Evolutionary conservation across 305 asterid genomes (phyloP), one percentile per base, ranked within the genome.

Genomic region (Caryopteris hybrid): DNA sequence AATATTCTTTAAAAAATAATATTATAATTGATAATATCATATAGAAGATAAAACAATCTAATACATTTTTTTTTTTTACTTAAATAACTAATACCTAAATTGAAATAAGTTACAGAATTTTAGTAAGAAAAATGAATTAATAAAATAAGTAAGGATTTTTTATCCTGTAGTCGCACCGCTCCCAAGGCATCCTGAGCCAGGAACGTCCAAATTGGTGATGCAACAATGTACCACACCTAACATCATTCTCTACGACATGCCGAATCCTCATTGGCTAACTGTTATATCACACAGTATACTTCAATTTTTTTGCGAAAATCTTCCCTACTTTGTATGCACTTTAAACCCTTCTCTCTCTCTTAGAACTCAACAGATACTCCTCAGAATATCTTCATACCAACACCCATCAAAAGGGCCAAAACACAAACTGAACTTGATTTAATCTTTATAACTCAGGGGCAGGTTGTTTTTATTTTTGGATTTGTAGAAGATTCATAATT

Each of bases 121-220:
- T n/a, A n/a, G n/a, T n/a, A n/a, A n/a, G 36, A n/a, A 38, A 57
- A 64, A 18, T 13, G 23, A 17, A 13, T 2, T 25, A 43, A 42
- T 48, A 60, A 3, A 52, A 53, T 11, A 51, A 27, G 23, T 2
- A 39, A 53, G 61, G 68, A 20, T 36, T 5, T 54, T 16, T 41
- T 74, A 31, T 8, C 34, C 55, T 76, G 77, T 48, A 42, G 1
- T 1, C 39, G 77, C 81, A 67, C 52, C 72, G 57, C 27, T 17
- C 58, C 57, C 43, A 25, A 68, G 56, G 53, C 73, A 70, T 73
- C 75, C 75, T 53, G 64, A 64, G 33, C 61, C 83, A 70, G 21
- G 73, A 66, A 71, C 60, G 78, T 78, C 79, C 78, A 74, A 78
- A 67, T 56, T 65, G 34, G 16, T 54, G 59, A 65, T 73, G 74